Percentiles rank a stretch among this genome's conserved stretches.
These are phyloP conservation scores for Graphiopsis chlorocephala DNA, from an alignment of 2,329 filamentous ascomycete species.

Conservation along the genomic window DNA sequence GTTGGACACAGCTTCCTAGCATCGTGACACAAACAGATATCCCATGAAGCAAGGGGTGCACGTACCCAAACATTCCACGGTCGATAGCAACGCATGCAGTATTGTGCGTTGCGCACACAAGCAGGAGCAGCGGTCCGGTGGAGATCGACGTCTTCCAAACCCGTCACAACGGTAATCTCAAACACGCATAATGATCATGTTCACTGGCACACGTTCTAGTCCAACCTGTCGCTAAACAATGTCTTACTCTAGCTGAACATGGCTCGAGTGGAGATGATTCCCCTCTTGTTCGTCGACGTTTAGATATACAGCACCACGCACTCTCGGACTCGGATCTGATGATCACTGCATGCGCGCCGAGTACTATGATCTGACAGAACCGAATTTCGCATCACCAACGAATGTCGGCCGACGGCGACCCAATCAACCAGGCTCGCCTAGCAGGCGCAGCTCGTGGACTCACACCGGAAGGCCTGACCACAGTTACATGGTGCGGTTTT, in stretches of 20 bases:
- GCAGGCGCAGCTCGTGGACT: slow-evolving; percentile 8
- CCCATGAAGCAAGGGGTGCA: not conserved
- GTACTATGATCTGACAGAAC: not conserved
- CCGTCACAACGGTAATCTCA: not conserved
- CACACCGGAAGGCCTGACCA: not conserved
- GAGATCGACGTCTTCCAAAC: not conserved
- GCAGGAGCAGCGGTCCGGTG: not conserved
- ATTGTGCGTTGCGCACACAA: not conserved
- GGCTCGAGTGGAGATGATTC: not conserved
- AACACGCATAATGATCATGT: not conserved
- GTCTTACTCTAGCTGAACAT: not conserved
- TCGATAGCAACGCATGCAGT: not conserved
- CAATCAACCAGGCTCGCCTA: slow-evolving; percentile 10
- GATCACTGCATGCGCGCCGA: not conserved
- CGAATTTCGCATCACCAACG: not conserved
- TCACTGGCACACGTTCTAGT: not conserved
- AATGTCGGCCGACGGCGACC: slow-evolving; percentile 2
- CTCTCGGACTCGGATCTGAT: not conserved
- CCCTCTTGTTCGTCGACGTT: not conserved
- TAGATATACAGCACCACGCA: not conserved
- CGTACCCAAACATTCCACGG: not conserved
- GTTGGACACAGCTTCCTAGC: not conserved
- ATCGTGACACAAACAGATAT: not conserved
- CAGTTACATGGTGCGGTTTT: not conserved
- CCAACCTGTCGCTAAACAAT: slow-evolving; percentile 7